These are phyloP conservation scores for Ganoderma resinaceum DNA, from an alignment of 1,284 basidiomycete genomes.

Conservation along the genomic window DNA sequence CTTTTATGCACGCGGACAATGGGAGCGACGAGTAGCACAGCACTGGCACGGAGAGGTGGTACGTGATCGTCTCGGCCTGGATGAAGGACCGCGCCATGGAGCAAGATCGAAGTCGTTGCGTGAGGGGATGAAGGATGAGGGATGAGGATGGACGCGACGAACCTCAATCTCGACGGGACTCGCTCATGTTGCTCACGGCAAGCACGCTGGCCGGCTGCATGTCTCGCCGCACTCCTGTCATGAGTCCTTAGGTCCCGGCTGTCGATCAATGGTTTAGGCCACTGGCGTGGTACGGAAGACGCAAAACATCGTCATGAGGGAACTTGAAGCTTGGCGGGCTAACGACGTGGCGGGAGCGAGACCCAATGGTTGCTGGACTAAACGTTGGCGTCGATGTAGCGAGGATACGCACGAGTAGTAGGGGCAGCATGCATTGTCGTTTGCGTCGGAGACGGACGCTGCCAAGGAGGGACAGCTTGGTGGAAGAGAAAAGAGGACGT, in stretches of 20 bases:
- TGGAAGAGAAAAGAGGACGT: too few relatives aligned
- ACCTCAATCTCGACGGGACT: slow-evolving; percentile 85
- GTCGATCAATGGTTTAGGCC: background rate
- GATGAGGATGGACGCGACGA: slow-evolving; percentile 35
- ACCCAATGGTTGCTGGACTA: too few relatives aligned
- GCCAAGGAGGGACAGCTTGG: too few relatives aligned
- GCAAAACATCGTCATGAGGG: too few relatives aligned
- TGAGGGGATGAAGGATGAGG: background rate
- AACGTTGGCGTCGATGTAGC: too few relatives aligned
- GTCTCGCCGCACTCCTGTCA: slow-evolving; percentile 79
- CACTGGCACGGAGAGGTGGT: slow-evolving; percentile 83
- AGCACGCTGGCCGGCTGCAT: slow-evolving; percentile 84
- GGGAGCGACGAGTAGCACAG: slow-evolving; percentile 81
- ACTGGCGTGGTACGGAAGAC: too few relatives aligned
- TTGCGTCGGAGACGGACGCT: too few relatives aligned
- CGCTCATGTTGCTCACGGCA: slow-evolving; percentile 95
- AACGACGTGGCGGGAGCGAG: too few relatives aligned
- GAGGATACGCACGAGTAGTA: too few relatives aligned
- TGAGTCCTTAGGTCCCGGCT: slow-evolving; percentile 56
- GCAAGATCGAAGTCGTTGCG: background rate
- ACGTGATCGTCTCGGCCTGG: slow-evolving; percentile 88
- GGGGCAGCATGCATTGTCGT: too few relatives aligned
- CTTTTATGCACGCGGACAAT: slow-evolving; percentile 73
- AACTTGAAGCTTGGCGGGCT: too few relatives aligned
- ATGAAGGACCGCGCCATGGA: background rate